Evolutionary conservation across 768 basidiomycete species (phyloP), one percentile per base, ranked within the genome.

Genomic region (Dictyophora rubrovolvata): DNA sequence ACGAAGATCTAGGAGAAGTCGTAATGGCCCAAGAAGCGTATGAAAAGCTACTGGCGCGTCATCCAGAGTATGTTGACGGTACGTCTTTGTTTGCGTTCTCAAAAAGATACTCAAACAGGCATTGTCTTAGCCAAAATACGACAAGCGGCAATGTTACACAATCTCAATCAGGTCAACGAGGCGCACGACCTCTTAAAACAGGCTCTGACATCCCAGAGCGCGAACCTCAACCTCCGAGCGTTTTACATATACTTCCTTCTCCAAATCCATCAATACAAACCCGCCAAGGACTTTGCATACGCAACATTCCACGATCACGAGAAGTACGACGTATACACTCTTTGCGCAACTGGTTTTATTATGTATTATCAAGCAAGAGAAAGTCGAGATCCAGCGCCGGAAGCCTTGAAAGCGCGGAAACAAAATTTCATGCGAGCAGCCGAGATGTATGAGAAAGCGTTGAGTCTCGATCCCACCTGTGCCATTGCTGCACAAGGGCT

Each of bases 1-100:
- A 93, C 65, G 96, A 99, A 70, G 91, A 93, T 51, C 76, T 81
- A 55, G 87, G 87, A 1, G 85, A 90, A 36, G 77, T 79, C 5
- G 76, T 71, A 1, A 77, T 85, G 61, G 94, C 95, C 1, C 85
- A 79, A 62, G 89, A 87, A 63, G 92, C 90, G 1, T 98, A 94
- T 65, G 82, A 86, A 52, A 92, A 93, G 70, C 76, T 98, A 9
- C 71, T 97, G 36, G 74, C 82, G n/a, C 79, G 87, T 55, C 95
- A 98, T 75, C 92, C 94, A 1, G 96, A 98, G 72, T 97, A 95
- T 68, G 81, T 93, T 21, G 95, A 97, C 68, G 95, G 94, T 95
- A 64, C 51, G 87, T 74, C 35, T 37, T 48, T 12, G 21, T 11
- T 14, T 18, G 18, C 46, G 36, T 28, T 33, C 53, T 56, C 51